A percentile compares a stretch with the other conserved stretches of the same genome.
phyloP scores from a whole-genome alignment of 371 early-diverging fungal genomes.

The Entomophthora muscae region DNA sequence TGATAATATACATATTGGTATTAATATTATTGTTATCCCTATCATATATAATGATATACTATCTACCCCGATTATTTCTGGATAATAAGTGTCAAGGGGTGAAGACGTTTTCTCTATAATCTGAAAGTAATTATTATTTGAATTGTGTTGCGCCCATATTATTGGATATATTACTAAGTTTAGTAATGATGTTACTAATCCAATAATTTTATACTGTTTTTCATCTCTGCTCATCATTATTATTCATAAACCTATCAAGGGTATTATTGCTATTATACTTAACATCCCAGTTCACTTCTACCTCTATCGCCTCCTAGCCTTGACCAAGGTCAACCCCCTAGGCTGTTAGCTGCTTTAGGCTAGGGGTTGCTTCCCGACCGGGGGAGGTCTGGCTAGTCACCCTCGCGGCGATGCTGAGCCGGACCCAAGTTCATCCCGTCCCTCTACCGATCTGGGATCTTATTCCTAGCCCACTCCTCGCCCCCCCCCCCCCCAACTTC shows the following conservation, averaged over 20 bases:
- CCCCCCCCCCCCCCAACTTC: no score
- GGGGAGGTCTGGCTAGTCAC: no score
- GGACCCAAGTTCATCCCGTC: no score
- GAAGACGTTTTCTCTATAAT: neutral
- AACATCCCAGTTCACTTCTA: neutral
- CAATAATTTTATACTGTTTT: neutral
- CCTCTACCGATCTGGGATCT: no score
- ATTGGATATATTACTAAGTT: neutral
- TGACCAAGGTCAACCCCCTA: neutral
- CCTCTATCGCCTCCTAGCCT: neutral
- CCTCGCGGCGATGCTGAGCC: no score
- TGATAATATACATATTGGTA: no score
- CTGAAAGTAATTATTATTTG: neutral
- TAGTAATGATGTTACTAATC: neutral
- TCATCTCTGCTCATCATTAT: neutral
- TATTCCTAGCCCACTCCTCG: no score
- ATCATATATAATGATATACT: no score
- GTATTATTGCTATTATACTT: neutral
- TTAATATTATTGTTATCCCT: no score
- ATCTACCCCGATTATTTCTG: no score
- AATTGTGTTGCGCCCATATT: neutral
- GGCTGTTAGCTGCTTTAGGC: no score
- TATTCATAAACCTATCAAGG: neutral
- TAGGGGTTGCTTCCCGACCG: no score
- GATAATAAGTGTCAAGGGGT: neutral